Base-by-base conservation (phyloP, 2,329 filamentous ascomycete species). In the Trichoderma gracile region DNA sequence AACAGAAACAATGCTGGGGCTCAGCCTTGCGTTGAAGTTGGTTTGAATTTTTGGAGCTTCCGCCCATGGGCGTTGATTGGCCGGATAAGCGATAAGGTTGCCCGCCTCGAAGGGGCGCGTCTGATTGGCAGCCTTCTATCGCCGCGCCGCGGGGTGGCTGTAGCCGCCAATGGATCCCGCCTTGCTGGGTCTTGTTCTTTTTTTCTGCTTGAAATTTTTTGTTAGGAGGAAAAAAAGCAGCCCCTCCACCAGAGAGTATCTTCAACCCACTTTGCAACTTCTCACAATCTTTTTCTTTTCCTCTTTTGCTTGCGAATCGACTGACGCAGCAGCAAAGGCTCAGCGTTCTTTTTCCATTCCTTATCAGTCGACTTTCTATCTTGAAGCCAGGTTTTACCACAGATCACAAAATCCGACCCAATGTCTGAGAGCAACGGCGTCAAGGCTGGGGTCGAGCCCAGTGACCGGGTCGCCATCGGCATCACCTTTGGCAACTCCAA, bases 401-500 rank as follows among this genome's bases (percentile, higher is more conserved):
- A 30, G 10, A 19, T 45, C 58, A 19, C 9, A 30, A 50, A 27
- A 1, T 52, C 64, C 27, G 43, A n/a, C 63, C 69, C 70, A 66
- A 84, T 84, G 82, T 78, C 79, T 77, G 80, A 81, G 66, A 80
- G 78, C 71, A 77, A 74, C 69, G 76, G 75, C 65, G 73, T 73
- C 65, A 77, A 78, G 73, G 66, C 78, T 69, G 79, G 77, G 74
- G 75, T 79, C 67, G 79, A 82, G 78, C 85, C 86, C 58, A 80
- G 78, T 71, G 82, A 88, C 71, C 83, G 86, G 72, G 82, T 84
- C 73, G 92, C 90, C 76, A 98, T 99, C 80, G 95, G 95, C 77
- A 93, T 99, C 76, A 91, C 93, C 71, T 97, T 98, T 83, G 95
- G 95, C 80, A 99, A 98, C 83, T 93, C 93, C 67, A 96, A 97